Conservation (phyloP, 1,139 yeast species). For the Magnusiomyces tetraspermus region DNA sequence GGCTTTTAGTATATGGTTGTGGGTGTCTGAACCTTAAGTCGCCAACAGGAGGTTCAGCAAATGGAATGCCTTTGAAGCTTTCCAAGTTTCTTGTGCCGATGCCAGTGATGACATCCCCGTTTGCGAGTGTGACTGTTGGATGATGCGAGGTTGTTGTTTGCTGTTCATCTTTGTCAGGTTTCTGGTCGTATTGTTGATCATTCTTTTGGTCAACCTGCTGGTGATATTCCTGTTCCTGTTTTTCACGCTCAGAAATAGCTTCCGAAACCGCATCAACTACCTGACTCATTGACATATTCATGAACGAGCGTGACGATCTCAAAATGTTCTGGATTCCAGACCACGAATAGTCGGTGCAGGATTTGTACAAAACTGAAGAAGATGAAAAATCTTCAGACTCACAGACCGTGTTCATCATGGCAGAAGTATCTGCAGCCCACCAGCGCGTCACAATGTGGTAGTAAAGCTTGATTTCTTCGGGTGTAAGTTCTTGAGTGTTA, state of each 20-base stretch:
- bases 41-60: slow-evolving; percentile 25
- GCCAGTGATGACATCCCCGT: slow-evolving; percentile 11
- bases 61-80: slow-evolving; percentile 23
- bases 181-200: no score
- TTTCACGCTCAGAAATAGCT: no score
- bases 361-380: no score
- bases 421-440: no score
- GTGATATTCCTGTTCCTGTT: no score
- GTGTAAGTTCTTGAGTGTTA: no score
- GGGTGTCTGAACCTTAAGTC: slow-evolving; percentile 22
- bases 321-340: background rate
- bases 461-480: no score
- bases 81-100: slow-evolving; percentile 13
- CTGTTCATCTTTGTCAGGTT: no score
- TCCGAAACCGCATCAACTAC: background rate
- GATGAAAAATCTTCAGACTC: no score
- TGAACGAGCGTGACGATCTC: background rate
- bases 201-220: no score
- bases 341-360: background rate
- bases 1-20: slow-evolving; percentile 12
- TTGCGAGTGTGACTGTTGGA: slow-evolving; percentile 1
- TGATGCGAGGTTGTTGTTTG: background rate
- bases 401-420: no score
- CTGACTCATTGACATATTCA: background rate
- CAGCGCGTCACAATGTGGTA: no score